Base-by-base conservation (phyloP, 1,284 basidiomycete genomes). In the Mycosarcoma maydis region DNA sequence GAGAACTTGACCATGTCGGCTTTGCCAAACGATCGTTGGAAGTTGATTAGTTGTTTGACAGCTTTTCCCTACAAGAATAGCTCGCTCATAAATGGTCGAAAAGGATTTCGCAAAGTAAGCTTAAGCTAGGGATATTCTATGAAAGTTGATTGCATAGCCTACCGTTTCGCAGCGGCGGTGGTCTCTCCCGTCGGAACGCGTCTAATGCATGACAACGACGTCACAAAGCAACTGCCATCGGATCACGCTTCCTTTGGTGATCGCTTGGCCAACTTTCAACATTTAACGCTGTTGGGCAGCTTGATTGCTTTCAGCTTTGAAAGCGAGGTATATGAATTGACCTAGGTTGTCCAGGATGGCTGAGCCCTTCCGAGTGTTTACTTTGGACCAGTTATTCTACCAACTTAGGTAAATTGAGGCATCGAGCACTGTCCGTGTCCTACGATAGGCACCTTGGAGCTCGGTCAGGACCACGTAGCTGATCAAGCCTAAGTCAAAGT, bases 131-230 rank as follows among this genome's bases (percentile, higher is more conserved):
- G 7, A 32, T 9, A 4, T 29, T 33, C 42, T 16, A 34, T 14
- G 42, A 33, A 16, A 20, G 39, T 33, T 30, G 29, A 43, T 32
- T n/a, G n/a, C n/a, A n/a, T 16, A 45, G 30, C 11, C 22, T 17
- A 32, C 22, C n/a, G 32, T 34, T 20, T n/a, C 14, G 14, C 13
- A 2, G 3, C 32, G 32, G 43, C 32, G 8, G 24, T n/a, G 33
- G 23, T 36, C 43, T n/a, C 22, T 23, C 24, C 24, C 32, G n/a
- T 20, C 24, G 5, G 33, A n/a, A 24, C 23, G 43, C 33, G 22
- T 26, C 33, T 27, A 14, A 45, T 36, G 43, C 17, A 26, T 45
- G 43, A 26, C 43, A 33, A 45, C 23, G n/a, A n/a, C n/a, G n/a
- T n/a, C n/a, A n/a, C n/a, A n/a, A n/a, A n/a, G n/a, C n/a, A n/a